Conservation (phyloP, 495 filamentous ascomycete species). For the Peziza echinospora region DNA sequence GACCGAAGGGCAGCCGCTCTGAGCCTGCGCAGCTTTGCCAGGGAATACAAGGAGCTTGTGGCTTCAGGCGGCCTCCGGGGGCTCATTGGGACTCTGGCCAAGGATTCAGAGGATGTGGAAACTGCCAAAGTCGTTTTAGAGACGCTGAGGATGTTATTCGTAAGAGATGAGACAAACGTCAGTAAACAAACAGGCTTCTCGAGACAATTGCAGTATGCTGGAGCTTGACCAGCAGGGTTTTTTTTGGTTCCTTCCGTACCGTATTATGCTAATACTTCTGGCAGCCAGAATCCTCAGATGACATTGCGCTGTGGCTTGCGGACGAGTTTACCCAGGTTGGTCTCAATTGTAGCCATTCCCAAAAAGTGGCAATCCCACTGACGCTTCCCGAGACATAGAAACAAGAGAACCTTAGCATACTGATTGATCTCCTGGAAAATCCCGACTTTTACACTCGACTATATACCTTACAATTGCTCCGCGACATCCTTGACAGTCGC, state of each 20-base stretch:
- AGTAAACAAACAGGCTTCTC: slow-evolving; percentile 17
- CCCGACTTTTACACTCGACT: slow-evolving; percentile 83
- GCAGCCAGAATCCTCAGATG: slow-evolving; percentile 82
- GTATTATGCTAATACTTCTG: not conserved
- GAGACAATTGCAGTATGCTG: not conserved
- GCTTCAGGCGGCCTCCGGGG: slow-evolving; percentile 72
- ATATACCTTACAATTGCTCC: slow-evolving; percentile 77
- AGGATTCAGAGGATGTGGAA: slow-evolving; percentile 89
- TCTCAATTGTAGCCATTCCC: not conserved
- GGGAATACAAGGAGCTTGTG: slow-evolving; percentile 88
- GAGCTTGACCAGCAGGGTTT: not conserved
- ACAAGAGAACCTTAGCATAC: slow-evolving; percentile 87
- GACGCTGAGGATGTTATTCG: slow-evolving; percentile 84
- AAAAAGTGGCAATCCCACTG: not conserved
- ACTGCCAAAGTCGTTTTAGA: slow-evolving; percentile 86
- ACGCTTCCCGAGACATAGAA: slow-evolving; percentile 29
- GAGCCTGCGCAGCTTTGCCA: slow-evolving; percentile 84
- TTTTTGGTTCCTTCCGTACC: not conserved
- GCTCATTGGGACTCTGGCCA: slow-evolving; percentile 61
- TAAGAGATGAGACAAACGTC: slow-evolving; percentile 46
- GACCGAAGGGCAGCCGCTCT: slow-evolving; percentile 84
- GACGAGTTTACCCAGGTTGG: slow-evolving; percentile 90
- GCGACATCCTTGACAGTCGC: slow-evolving; percentile 62
- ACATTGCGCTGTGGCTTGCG: slow-evolving; percentile 88
- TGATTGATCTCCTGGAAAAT: slow-evolving; percentile 73